Evolutionary conservation across 305 asterid species (phyloP), one percentile per base, ranked within the genome.

Genomic region (Fraxinus xanthoxyloides): DNA sequence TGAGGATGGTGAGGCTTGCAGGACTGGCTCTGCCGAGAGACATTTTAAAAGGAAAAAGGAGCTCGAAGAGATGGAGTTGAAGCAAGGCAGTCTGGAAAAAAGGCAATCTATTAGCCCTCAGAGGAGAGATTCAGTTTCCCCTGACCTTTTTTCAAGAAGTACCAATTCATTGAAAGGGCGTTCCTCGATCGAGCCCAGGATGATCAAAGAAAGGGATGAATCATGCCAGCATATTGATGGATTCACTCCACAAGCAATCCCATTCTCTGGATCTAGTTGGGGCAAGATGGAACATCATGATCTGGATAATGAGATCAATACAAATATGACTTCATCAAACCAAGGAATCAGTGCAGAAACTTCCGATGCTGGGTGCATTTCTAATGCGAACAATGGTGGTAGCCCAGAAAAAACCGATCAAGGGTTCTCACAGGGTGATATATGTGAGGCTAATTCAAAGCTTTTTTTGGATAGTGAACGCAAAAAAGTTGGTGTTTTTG

Each of bases 101-200:
- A 87, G 92, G 82, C 87, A 74, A 76, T 87, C 89, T 7, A 48
- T 86, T 80, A 92, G 97, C 77, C 96, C 93, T 77, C 90, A 79
- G 84, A 82, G 89, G 77, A 88, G 78, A 85, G 92, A 85, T 78
- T 84, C 94, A 13, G 84, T 81, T 38, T 92, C 97, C 9, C 96
- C 96, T 5, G 97, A 90, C 80, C 87, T 87, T 76, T 77, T 89
- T 86, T 86, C 87, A 9, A 72, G 69, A 78, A 79, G 75, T 78
- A 76, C 82, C 78, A 84, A 56, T 83, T 75, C 84, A 79, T 36
- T 80, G 82, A 83, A 80, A 73, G 92, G 77, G 79, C 74, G 83
- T 63, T 82, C 84, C 80, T 51, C 85, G 5, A 35, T 76, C 3
- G 76, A 76, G 69, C 34, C 80, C 77, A 80, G 36, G 34, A 56